Conservation (phyloP, 352 stramenopile species). For the Phytophthora pisi region DNA sequence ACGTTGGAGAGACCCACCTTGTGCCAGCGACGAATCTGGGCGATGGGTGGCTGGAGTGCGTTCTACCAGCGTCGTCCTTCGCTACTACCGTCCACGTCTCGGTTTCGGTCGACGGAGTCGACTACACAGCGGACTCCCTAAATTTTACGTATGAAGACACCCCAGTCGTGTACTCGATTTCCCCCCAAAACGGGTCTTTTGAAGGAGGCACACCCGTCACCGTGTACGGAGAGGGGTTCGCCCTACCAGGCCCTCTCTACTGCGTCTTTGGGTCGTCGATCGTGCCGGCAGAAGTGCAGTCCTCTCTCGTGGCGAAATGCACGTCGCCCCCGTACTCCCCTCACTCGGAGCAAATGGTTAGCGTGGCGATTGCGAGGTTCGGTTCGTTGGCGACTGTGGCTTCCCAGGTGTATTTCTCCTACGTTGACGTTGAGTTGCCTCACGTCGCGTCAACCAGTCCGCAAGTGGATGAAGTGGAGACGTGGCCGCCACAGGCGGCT, state of each 20-base stretch:
- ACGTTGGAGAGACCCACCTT: slow-evolving; percentile 41
- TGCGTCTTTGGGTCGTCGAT: slow-evolving; percentile 47
- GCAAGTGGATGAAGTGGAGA: slow-evolving; percentile 24
- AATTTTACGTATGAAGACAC: slow-evolving; percentile 48
- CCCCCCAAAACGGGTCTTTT: slow-evolving; percentile 46
- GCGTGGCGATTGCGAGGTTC: slow-evolving; percentile 34
- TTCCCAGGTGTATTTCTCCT: slow-evolving; percentile 42
- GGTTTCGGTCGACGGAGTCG: slow-evolving; percentile 34
- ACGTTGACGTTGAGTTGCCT: slow-evolving; percentile 38
- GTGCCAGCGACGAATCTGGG: slow-evolving; percentile 31
- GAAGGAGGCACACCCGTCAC: slow-evolving; percentile 46
- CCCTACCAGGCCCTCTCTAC: slow-evolving; percentile 11
- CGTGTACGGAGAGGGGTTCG: slow-evolving; percentile 45
- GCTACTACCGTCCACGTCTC: slow-evolving; percentile 24
- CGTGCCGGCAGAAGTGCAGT: slow-evolving; percentile 32
- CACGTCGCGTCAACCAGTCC: slow-evolving; percentile 14
- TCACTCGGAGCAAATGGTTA: slow-evolving; percentile 25
- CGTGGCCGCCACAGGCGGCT: slow-evolving; percentile 14
- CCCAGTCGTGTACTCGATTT: slow-evolving; percentile 48
- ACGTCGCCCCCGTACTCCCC: slow-evolving; percentile 29
- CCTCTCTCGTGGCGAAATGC: slow-evolving; percentile 25
- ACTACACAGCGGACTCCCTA: slow-evolving; percentile 33
- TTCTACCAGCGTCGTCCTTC: slow-evolving; percentile 25
- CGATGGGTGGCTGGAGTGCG: slow-evolving; percentile 46
- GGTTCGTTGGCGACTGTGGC: slow-evolving; percentile 1